Percentiles rank a stretch among this genome's conserved stretches.
Conservation (phyloP, 83 land plant genomes). For the Picea mariana region DNA sequence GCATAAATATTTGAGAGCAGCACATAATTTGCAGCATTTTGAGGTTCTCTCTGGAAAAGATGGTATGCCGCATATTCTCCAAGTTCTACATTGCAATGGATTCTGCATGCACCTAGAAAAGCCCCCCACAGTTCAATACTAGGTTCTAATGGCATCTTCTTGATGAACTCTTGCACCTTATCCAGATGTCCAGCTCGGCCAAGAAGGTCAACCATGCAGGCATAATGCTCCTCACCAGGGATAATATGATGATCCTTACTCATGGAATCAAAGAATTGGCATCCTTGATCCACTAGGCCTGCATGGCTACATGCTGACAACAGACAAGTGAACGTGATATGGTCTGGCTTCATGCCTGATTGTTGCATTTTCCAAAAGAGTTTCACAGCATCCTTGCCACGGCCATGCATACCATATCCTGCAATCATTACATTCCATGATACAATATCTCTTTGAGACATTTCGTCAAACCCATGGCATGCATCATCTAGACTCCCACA, state of each 20-base stretch:
- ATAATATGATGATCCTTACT: slow-evolving; percentile 31
- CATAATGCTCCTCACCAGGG: slow-evolving; percentile 51
- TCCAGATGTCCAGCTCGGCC: slow-evolving; percentile 59
- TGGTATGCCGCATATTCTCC: slow-evolving; percentile 36
- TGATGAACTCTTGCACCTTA: slow-evolving; percentile 51
- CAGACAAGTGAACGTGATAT: slow-evolving; percentile 50
- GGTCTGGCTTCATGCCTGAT: slow-evolving; percentile 45
- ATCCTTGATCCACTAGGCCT: slow-evolving; percentile 64
- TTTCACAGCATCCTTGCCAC: slow-evolving; percentile 52
- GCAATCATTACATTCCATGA: slow-evolving; percentile 65
- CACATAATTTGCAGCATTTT: too few relatives aligned
- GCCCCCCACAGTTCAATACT: slow-evolving; percentile 59
- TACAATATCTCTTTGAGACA: slow-evolving; percentile 42
- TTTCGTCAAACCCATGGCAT: slow-evolving; percentile 31
- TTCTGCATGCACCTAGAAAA: slow-evolving; percentile 52
- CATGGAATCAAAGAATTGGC: slow-evolving; percentile 53
- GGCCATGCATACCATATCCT: slow-evolving; percentile 74
- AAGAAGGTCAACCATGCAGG: slow-evolving; percentile 65
- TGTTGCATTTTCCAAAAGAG: slow-evolving; percentile 40
- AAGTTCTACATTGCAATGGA: slow-evolving; percentile 43
- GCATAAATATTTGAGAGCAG: too few relatives aligned
- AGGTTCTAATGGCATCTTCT: slow-evolving; percentile 37
- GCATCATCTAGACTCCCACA: slow-evolving; percentile 50
- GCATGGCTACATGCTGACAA: slow-evolving; percentile 73
- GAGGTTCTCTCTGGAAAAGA: too few relatives aligned